Evolutionary conservation across 2,329 filamentous ascomycete genomes (phyloP).

Genomic region (Elsinoe necatrix): DNA sequence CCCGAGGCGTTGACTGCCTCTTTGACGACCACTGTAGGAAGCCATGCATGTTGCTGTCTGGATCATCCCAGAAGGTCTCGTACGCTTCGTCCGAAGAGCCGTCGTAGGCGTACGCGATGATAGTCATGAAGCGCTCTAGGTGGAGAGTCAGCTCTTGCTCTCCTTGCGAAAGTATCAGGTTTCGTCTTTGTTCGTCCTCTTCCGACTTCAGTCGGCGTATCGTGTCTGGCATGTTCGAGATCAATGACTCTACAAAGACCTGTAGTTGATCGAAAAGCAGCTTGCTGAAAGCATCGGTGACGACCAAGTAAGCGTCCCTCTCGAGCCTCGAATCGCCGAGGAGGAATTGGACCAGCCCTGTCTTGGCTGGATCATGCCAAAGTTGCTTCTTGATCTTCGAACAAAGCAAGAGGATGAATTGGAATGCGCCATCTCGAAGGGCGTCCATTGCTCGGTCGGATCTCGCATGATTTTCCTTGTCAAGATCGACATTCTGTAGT

Average conservation of each 20-base stretch:
- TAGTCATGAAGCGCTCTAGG: constrained; percentile 81
- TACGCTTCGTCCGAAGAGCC: constrained; percentile 68
- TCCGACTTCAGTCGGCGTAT: constrained; percentile 76
- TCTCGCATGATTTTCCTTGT: constrained; percentile 58
- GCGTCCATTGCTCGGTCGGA: constrained; percentile 60
- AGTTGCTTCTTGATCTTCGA: constrained; percentile 71
- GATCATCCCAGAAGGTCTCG: constrained; percentile 82
- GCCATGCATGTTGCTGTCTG: constrained; percentile 85
- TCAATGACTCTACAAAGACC: constrained; percentile 81
- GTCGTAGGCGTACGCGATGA: constrained; percentile 88
- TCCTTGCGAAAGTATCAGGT: constrained; percentile 35
- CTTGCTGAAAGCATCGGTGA: constrained; percentile 63
- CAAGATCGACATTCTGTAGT: constrained; percentile 54
- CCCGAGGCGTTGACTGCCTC: constrained; percentile 87
- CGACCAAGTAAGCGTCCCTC: constrained; percentile 54
- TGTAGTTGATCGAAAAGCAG: constrained; percentile 75
- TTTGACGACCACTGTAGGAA: constrained; percentile 97
- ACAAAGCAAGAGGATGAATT: constrained; percentile 79
- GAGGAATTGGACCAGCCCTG: constrained; percentile 71
- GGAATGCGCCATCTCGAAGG: constrained; percentile 68
- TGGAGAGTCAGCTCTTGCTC: constrained; percentile 47
- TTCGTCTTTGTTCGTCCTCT: constrained; percentile 72
- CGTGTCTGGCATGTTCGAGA: constrained; percentile 90
- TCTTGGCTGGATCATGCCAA: constrained; percentile 81
- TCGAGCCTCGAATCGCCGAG: constrained; percentile 67